Percentiles rank a stretch among this genome's conserved stretches.
phyloP scores from a whole-genome alignment of 2,329 filamentous ascomycete species.

The Zymoseptoria crescenta region DNA sequence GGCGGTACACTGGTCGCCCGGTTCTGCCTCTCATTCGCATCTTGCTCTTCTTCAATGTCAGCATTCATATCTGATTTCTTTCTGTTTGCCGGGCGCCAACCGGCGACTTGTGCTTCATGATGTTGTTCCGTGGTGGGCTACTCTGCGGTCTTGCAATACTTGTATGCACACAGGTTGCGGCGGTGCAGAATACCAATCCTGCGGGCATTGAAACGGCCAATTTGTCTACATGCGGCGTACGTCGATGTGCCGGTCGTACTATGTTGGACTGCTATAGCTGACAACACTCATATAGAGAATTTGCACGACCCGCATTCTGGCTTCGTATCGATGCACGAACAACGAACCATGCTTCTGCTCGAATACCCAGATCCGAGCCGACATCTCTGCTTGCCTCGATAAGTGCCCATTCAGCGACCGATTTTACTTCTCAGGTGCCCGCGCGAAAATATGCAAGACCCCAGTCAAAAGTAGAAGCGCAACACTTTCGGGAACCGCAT shows the following conservation, averaged over 20 bases:
- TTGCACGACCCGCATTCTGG: constrained; percentile 6
- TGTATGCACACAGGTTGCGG: not conserved
- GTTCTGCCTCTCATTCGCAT: constrained; percentile 3
- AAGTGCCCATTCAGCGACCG: constrained; percentile 6
- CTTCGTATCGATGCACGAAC: constrained; percentile 5
- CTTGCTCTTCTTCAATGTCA: constrained; percentile 1
- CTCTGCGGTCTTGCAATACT: not conserved
- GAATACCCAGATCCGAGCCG: constrained; percentile 1
- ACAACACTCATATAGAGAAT: not conserved
- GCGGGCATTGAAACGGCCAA: constrained; percentile 4
- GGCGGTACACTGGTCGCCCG: not conserved
- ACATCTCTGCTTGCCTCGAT: constrained; percentile 3
- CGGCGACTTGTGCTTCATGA: not conserved
- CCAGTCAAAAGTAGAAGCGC: constrained; percentile 2
- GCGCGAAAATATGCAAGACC: constrained; percentile 3
- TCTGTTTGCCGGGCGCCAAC: constrained; percentile 2
- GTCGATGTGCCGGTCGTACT: not conserved
- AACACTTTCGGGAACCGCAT: constrained; percentile 2
- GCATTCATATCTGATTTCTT: not conserved
- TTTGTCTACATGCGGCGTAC: constrained; percentile 10
- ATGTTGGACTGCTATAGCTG: not conserved
- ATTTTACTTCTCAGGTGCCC: constrained; percentile 3
- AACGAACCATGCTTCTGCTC: constrained; percentile 10
- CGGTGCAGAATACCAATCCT: not conserved
- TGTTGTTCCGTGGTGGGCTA: not conserved